Evolutionary conservation across 2,329 filamentous ascomycete genomes (phyloP).

Genomic region (Curvularia sp.): DNA sequence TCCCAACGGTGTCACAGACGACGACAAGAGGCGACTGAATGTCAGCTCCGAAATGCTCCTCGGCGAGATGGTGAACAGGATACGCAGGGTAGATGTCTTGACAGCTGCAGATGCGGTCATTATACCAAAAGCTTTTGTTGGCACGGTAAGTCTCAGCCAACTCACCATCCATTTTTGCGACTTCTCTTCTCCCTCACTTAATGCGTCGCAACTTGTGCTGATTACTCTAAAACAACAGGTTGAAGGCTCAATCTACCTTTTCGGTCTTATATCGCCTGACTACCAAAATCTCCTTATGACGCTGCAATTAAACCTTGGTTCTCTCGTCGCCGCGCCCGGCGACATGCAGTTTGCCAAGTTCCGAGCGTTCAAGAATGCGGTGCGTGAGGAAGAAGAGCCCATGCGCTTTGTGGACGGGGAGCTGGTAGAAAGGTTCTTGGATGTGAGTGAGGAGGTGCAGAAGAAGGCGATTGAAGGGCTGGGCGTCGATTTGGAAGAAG

Average conservation of each 20-base stretch:
- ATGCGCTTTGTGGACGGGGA: constrained; percentile 92
- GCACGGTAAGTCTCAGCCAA: constrained; percentile 70
- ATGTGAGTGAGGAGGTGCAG: constrained; percentile 67
- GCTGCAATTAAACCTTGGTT: constrained; percentile 75
- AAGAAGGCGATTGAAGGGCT: constrained; percentile 60
- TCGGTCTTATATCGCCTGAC: constrained; percentile 75
- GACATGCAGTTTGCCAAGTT: constrained; percentile 78
- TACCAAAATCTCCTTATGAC: constrained; percentile 82
- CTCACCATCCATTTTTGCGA: background rate
- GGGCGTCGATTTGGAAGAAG: constrained; percentile 62
- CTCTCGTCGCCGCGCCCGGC: constrained; percentile 71
- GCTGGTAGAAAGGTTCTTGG: constrained; percentile 83
- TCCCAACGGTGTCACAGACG: constrained; percentile 71
- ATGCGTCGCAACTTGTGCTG: constrained; percentile 13
- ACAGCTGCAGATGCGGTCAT: constrained; percentile 71
- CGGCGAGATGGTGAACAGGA: constrained; percentile 92
- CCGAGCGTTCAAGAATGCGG: constrained; percentile 79
- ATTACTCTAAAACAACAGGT: constrained; percentile 66
- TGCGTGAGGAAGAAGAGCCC: constrained; percentile 75
- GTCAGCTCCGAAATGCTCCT: constrained; percentile 82
- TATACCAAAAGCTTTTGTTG: constrained; percentile 83
- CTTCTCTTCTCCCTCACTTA: background rate
- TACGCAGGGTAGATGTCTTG: constrained; percentile 74
- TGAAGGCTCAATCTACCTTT: constrained; percentile 90
- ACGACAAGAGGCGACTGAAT: constrained; percentile 74